Percentiles rank a stretch among this genome's conserved stretches.
These are phyloP conservation scores for Trichoderma virens DNA, from an alignment of 495 filamentous ascomycete genomes.

Conservation along the genomic window DNA sequence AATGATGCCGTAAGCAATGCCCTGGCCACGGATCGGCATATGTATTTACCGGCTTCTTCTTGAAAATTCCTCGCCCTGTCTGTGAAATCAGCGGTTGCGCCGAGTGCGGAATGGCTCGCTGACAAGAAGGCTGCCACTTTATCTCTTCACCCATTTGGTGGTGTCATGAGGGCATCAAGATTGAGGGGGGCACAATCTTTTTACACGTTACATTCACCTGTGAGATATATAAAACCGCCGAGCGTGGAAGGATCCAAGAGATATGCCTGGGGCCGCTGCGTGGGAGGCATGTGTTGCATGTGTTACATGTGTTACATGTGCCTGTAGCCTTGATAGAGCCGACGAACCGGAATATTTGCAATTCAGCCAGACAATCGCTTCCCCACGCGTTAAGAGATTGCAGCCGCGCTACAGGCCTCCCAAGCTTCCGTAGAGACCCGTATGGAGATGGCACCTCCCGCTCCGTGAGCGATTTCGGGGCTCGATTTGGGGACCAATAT, in stretches of 20 bases:
- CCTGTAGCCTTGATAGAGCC: background rate
- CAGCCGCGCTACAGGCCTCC: background rate
- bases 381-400: constrained; percentile 7
- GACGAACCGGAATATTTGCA: background rate
- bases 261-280: background rate
- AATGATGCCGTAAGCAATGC: background rate
- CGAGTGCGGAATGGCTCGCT: background rate
- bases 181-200: too few species aligned
- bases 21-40: background rate
- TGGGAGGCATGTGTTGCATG: background rate
- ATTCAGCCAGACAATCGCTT: background rate
- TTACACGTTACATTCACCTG: background rate
- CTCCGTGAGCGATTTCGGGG: constrained; percentile 2
- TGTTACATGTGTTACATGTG: too few species aligned
- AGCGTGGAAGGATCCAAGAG: too few species aligned
- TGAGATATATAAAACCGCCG: background rate
- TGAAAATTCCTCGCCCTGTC: background rate
- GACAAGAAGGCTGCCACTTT: background rate
- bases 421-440: background rate
- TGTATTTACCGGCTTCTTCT: background rate
- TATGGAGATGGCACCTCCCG: background rate
- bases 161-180: background rate
- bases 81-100: background rate
- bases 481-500: background rate
- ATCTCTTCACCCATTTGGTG: background rate